Evolutionary conservation across 2,329 filamentous ascomycete genomes (phyloP), one percentile per base, ranked within the genome.

Genomic region (Penicillium palitans): DNA sequence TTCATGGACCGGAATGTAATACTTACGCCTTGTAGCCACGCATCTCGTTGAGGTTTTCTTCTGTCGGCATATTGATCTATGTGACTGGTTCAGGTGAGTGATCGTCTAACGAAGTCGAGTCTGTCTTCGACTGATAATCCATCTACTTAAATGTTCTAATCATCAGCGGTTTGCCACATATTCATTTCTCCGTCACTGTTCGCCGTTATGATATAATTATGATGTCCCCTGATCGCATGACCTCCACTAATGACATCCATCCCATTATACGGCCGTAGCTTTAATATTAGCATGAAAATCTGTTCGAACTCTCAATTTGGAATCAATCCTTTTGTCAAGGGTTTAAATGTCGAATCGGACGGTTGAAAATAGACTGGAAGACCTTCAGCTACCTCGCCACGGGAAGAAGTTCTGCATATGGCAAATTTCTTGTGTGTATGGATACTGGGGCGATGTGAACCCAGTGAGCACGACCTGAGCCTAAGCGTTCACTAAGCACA

Each of bases 11-110:
- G 7, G 3, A 51, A 10, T 40, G 1, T 6, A n/a, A 15, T 33
- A 45, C 39, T 52, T 45, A 45, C 50, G 50, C 50, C 19, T 52
- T 52, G 40, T 52, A 52, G 6, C 50, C 50, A 45, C 50, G 50
- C 50, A 52, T 52, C 21, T 52, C 39, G 7, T 52, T 52, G 19
- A 51, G 3, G 21, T n/a, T 31, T 15, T 33, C 39, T 31, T 52
- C 39, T 17, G 37, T 24, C 15, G 50, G 12, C 50, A 52, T 52
- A 4, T 45, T 52, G 17, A 4, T 21, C 9, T n/a, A 24, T 52
- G 19, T 41, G 27, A 31, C 13, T 27, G 13, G n/a, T 24, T 44
- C 3, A n/a, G 6, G 3, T 5, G 4, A 52, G 15, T 52, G 8
- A 44, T 29, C 3, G 17, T 24, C 25, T 9, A 29, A 44, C 2